A percentile compares a stretch with the other conserved stretches of the same genome.
These are phyloP conservation scores for Penicillium roqueforti DNA, from an alignment of 495 filamentous ascomycete genomes.

Conservation along the genomic window DNA sequence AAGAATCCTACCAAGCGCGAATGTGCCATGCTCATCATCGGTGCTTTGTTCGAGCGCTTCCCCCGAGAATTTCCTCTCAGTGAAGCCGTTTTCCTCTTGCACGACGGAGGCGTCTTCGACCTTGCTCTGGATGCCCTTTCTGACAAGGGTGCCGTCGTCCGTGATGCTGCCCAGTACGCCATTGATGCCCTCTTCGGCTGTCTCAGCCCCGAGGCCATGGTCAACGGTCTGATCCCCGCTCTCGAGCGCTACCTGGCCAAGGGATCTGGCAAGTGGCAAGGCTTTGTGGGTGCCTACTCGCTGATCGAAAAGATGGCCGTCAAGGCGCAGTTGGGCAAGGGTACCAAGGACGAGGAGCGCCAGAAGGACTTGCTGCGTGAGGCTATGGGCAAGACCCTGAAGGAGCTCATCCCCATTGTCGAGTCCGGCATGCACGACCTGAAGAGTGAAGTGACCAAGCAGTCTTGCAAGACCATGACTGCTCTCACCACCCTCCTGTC, in stretches of 20 bases:
- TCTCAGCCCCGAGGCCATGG: conserved; percentile 75
- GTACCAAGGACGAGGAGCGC: conserved; percentile 71
- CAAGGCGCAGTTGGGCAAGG: conserved; percentile 81
- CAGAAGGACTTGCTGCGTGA: conserved; percentile 85
- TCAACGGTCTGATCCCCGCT: conserved; percentile 71
- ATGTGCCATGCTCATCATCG: conserved; percentile 91
- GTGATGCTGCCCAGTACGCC: conserved; percentile 90
- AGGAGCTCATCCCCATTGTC: conserved; percentile 84
- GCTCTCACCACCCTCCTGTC: conserved; percentile 84
- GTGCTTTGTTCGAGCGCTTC: conserved; percentile 87
- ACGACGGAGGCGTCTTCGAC: conserved; percentile 69
- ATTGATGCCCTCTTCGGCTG: conserved; percentile 80
- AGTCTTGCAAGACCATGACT: conserved; percentile 85
- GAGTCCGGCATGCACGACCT: conserved; percentile 96
- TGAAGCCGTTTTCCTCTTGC: conserved; percentile 74
- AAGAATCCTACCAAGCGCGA: conserved; percentile 84
- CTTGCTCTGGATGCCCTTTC: conserved; percentile 79
- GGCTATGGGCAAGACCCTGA: conserved; percentile 86
- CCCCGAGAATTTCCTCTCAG: conserved; percentile 70
- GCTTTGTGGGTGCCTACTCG: conserved; percentile 76
- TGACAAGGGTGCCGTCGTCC: conserved; percentile 85
- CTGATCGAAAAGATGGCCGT: conserved; percentile 87
- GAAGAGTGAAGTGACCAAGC: conserved; percentile 85
- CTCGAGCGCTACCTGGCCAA: conserved; percentile 71
- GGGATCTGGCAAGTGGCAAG: conserved; percentile 90